Evolutionary conservation across 1,284 basidiomycete genomes (phyloP), one percentile per base, ranked within the genome.

Genomic region (Sanguinoderma infundibulare): DNA sequence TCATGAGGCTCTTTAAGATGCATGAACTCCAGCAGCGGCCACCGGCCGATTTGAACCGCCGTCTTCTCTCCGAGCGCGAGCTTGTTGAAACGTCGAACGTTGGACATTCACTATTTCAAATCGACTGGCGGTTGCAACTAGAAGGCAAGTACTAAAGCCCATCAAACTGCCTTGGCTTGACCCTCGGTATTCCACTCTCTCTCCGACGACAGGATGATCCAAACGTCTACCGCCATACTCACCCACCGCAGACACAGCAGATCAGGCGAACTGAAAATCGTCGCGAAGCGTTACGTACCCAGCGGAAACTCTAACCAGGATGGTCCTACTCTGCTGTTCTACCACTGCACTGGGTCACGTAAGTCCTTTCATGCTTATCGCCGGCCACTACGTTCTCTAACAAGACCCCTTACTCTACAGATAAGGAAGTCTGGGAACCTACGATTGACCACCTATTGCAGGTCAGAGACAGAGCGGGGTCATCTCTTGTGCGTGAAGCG

Each of bases 341-440:
- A 51, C 47, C 61, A 62, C 49, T 62, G 61, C 36, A 52, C 57
- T 0, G 61, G 53, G 3, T 59, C 61, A 15, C 57, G 61, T 62
- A 47, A 32, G 57, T 47, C 10, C 30, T 15, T 30, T 22, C 8
- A 14, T 28, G 3, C 17, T n/a, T 14, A 6, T 26, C 34, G 12
- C 20, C 12, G 40, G 6, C 20, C 7, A 5, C 26, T 30, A n/a
- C n/a, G 1, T 32, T 35, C 36, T 4, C 17, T 51, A 1, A 51
- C 49, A 24, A 14, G 30, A 10, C 46, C 9, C 32, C 12, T 22
- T 2, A 9, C 32, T 9, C 9, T 36, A 6, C 22, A 70, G 67
- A 73, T 64, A 73, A 74, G 61, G 73, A 74, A 57, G 57, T 68
- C 12, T 73, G 69, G 68, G 73, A 73, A 63, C 72, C 72, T 15